Evolutionary conservation across 106 monocot species (phyloP).

Genomic region (Platanthera zijinensis): DNA sequence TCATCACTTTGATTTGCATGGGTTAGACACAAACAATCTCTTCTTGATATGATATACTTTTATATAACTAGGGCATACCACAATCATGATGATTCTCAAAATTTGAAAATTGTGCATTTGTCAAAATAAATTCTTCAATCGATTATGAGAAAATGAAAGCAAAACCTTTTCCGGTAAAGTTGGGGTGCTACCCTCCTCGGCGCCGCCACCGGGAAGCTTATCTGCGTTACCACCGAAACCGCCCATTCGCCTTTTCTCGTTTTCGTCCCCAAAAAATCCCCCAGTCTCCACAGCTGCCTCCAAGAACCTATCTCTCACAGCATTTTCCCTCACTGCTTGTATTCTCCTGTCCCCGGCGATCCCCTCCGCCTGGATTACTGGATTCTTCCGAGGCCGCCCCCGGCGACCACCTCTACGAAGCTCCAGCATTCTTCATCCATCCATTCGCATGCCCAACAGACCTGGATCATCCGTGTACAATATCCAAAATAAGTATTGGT

Average conservation of each 20-base stretch:
- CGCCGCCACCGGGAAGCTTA: slow-evolving; percentile 39
- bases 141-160: neutral
- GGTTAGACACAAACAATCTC: too few species aligned
- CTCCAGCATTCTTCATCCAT: slow-evolving; percentile 69
- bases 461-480: neutral
- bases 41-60: too few species aligned
- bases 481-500: neutral
- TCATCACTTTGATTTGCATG: too few species aligned
- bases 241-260: slow-evolving; percentile 44
- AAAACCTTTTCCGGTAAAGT: slow-evolving; percentile 62
- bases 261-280: slow-evolving; percentile 22
- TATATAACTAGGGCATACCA: too few species aligned
- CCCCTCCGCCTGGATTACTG: slow-evolving; percentile 10
- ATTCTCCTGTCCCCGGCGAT: slow-evolving; percentile 9
- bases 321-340: slow-evolving; percentile 8
- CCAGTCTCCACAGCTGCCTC: slow-evolving; percentile 22
- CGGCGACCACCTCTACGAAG: slow-evolving; percentile 58
- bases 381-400: slow-evolving; percentile 41
- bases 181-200: slow-evolving; percentile 48
- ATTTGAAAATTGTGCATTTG: too few species aligned
- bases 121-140: neutral
- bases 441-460: slow-evolving; percentile 11
- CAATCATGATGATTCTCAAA: too few species aligned
- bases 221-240: slow-evolving; percentile 43
- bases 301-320: slow-evolving; percentile 18